Evolutionary conservation across 139 green algal genomes (phyloP).

Genomic region (Gonium pectorale): DNA sequence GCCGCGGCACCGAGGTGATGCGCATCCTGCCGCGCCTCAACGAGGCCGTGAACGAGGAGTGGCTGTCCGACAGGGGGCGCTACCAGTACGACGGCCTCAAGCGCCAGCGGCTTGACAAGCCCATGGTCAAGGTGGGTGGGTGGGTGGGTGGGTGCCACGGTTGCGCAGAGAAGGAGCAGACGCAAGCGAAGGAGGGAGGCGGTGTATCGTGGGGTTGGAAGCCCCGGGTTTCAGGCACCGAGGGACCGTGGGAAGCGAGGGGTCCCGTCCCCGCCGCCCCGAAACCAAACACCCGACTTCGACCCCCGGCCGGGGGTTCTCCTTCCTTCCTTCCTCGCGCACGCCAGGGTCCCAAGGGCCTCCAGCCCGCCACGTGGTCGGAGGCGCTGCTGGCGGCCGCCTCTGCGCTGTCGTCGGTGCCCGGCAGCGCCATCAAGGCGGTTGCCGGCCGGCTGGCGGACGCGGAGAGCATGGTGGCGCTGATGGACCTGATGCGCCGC

Average conservation of each 20-base stretch:
- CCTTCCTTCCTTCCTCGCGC: not conserved
- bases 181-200: too few relatives aligned
- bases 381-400: constrained; percentile 79
- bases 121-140: constrained; percentile 79
- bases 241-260: too few relatives aligned
- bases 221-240: too few relatives aligned
- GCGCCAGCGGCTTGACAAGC: constrained; percentile 91
- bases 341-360: constrained; percentile 61
- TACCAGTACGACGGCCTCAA: constrained; percentile 98
- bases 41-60: constrained; percentile 99
- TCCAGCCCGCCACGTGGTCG: constrained; percentile 79
- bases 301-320: too few relatives aligned
- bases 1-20: constrained; percentile 87
- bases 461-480: constrained; percentile 91
- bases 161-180: too few relatives aligned
- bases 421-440: constrained; percentile 82
- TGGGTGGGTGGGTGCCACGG: too few relatives aligned
- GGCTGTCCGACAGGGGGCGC: constrained; percentile 95
- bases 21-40: constrained; percentile 95
- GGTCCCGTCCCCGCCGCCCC: too few relatives aligned
- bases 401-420: constrained; percentile 57
- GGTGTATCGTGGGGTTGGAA: too few relatives aligned
- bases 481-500: constrained; percentile 78
- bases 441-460: constrained; percentile 94
- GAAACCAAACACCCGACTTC: too few relatives aligned